A percentile compares a stretch with the other conserved stretches of the same genome.
Evolutionary conservation across 345 rosid species (phyloP).

Genomic region (Eutrema heterophyllum): DNA sequence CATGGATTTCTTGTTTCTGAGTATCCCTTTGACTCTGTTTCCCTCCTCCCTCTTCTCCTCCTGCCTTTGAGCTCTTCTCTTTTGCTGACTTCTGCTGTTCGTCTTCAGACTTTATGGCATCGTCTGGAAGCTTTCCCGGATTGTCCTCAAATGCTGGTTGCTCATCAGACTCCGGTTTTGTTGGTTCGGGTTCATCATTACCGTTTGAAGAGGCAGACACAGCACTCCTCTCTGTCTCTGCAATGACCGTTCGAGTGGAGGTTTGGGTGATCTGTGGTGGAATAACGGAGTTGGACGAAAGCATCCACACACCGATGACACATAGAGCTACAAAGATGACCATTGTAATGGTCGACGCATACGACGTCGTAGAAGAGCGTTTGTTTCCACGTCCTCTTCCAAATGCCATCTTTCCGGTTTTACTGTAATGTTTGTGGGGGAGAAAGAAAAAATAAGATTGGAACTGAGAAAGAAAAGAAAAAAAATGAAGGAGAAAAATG

Average conservation of each 20-base stretch:
- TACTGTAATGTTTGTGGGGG: background rate
- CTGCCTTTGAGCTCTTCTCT: constrained; percentile 32
- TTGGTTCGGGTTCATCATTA: constrained; percentile 17
- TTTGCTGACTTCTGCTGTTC: constrained; percentile 20
- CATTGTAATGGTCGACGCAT: constrained; percentile 62
- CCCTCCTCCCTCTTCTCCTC: constrained; percentile 42
- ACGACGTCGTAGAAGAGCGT: constrained; percentile 46
- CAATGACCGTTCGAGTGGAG: constrained; percentile 29
- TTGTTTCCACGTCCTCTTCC: constrained; percentile 56
- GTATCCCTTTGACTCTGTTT: constrained; percentile 33
- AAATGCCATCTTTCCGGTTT: constrained; percentile 37
- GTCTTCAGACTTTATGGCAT: constrained; percentile 65
- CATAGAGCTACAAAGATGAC: constrained; percentile 59
- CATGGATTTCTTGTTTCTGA: constrained; percentile 33
- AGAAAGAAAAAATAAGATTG: constrained; percentile 3
- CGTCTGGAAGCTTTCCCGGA: constrained; percentile 79
- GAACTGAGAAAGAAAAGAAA: background rate
- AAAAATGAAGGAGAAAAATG: constrained; percentile 31
- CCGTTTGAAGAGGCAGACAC: constrained; percentile 11
- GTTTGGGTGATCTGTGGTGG: constrained; percentile 38
- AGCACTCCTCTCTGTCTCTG: constrained; percentile 26
- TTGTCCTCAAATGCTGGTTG: constrained; percentile 58
- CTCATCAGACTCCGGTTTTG: constrained; percentile 29
- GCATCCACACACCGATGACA: constrained; percentile 79
- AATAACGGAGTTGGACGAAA: constrained; percentile 45